Evolutionary conservation across 768 basidiomycete species (phyloP), one percentile per base, ranked within the genome.

Genomic region (Megacollybia marginata): DNA sequence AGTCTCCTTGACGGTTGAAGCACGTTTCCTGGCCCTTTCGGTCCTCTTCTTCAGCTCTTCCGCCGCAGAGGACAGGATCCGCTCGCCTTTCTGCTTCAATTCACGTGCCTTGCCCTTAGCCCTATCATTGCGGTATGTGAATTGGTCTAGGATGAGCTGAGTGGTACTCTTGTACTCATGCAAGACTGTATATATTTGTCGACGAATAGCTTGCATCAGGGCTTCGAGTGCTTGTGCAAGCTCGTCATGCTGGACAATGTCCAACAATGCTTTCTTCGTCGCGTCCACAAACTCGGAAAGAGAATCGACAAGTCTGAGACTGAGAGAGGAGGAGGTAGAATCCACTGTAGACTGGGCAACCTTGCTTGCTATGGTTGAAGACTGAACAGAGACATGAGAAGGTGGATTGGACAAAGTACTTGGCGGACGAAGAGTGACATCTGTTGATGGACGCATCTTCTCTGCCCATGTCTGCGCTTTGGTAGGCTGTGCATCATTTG

Each of bases 201-300:
- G 68, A 10, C 70, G 71, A 47, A 84, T 73, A 40, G 73, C 73
- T 32, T 63, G 65, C 52, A 75, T 64, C 33, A 85, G 70, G 1
- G 73, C 78, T 54, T 85, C 83, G 31, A 85, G 68, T 4, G 79
- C 80, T 20, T 76, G 75, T 33, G 78, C 60, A 16, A 85, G 66
- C 54, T 83, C 82, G 50, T 85, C 83, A 47, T 66, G 70, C 9
- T 70, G 69, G 18, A 82, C 62, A n/a, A 65, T 65, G 7, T 73
- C 66, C 2, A 71, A 58, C 19, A 74, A 60, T 11, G 69, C 69
- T 43, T 72, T 73, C 47, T 72, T 66, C 42, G 69, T 75, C 35
- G 69, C 67, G 35, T 78, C 80, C 40, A 80, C 58, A 12, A 72
- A 61, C 36, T 70, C 64, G 11, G 80, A 72, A 36, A 84, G 60